A percentile compares a stretch with the other conserved stretches of the same genome.
Conservation (phyloP, 2,329 filamentous ascomycete genomes). For the Aspergillus fumigatiaffinis region DNA sequence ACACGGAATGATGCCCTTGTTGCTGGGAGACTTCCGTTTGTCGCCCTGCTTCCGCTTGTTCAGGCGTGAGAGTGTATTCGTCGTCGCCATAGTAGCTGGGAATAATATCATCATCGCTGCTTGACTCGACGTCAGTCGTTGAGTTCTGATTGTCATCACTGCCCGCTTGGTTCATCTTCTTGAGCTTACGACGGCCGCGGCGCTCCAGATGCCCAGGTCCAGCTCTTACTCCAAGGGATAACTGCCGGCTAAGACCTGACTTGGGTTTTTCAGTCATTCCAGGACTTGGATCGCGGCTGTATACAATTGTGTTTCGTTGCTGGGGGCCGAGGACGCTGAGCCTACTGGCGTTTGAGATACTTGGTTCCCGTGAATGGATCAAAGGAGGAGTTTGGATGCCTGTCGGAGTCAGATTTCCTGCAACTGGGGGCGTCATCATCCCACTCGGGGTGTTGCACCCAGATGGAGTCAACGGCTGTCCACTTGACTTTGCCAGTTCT, state of each 20-base stretch:
- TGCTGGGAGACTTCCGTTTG: constrained; percentile 17
- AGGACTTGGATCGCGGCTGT: constrained; percentile 36
- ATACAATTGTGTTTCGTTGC: constrained; percentile 37
- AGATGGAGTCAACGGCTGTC: constrained; percentile 34
- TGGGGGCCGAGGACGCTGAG: constrained; percentile 34
- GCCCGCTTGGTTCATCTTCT: constrained; percentile 22
- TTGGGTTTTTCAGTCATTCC: constrained; percentile 26
- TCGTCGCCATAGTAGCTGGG: constrained; percentile 37
- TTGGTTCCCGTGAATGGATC: constrained; percentile 27
- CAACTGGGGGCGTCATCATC: constrained; percentile 24
- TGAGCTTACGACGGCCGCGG: constrained; percentile 25
- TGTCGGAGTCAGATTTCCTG: constrained; percentile 21
- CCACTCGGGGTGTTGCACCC: constrained; percentile 43
- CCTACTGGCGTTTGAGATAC: constrained; percentile 26
- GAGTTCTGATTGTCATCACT: constrained; percentile 27
- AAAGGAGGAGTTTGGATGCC: constrained; percentile 33
- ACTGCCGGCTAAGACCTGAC: constrained; percentile 32
- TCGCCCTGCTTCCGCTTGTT: constrained; percentile 31
- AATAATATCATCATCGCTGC: constrained; percentile 37
- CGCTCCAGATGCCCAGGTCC: constrained; percentile 36
- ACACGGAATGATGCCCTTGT: constrained; percentile 11
- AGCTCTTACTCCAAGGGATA: constrained; percentile 39
- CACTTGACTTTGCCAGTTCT: constrained; percentile 30
- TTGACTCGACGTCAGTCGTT: constrained; percentile 31
- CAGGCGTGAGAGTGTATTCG: constrained; percentile 35